Evolutionary conservation across 2,329 filamentous ascomycete genomes (phyloP).

Genomic region (Colletotrichum tofieldiae): DNA sequence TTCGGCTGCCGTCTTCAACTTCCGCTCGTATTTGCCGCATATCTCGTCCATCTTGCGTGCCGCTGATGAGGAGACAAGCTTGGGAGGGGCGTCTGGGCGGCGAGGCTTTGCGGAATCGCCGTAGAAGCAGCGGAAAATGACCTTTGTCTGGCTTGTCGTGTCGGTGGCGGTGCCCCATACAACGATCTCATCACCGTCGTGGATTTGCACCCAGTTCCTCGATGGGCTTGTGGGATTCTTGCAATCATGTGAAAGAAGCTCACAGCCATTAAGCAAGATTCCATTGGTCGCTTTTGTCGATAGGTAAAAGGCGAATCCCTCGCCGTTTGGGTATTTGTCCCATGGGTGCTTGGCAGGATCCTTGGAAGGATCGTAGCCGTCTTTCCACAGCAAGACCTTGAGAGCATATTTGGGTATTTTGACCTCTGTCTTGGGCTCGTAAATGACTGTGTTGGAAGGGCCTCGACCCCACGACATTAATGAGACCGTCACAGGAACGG

Average conservation of each 20-base stretch:
- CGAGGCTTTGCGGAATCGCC: constrained; percentile 67
- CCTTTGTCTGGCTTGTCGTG: constrained; percentile 57
- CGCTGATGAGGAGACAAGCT: constrained; percentile 56
- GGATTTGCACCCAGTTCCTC: constrained; percentile 76
- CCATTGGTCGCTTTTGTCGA: constrained; percentile 84
- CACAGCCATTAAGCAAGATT: constrained; percentile 83
- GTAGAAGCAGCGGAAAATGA: constrained; percentile 70
- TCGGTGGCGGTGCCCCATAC: constrained; percentile 73
- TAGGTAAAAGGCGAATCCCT: constrained; percentile 79
- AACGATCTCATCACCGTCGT: constrained; percentile 83
- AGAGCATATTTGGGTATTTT: constrained; percentile 88
- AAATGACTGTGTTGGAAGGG: constrained; percentile 77
- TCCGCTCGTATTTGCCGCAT: constrained; percentile 62
- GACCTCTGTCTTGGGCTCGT: constrained; percentile 74
- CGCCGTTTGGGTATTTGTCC: constrained; percentile 58
- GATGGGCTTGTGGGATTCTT: constrained; percentile 71
- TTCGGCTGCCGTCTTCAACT: constrained; percentile 58
- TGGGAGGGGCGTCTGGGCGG: constrained; percentile 52
- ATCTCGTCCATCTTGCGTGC: constrained; percentile 65
- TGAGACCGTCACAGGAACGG: constrained; percentile 76
- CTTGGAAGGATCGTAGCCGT: constrained; percentile 74
- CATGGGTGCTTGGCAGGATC: constrained; percentile 63
- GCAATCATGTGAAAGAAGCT: constrained; percentile 70
- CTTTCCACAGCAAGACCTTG: constrained; percentile 82
- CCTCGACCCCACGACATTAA: constrained; percentile 85